A percentile compares a stretch with the other conserved stretches of the same genome.
These are phyloP conservation scores for Amphichorda felina DNA, from an alignment of 2,329 filamentous ascomycete species.

Conservation along the genomic window DNA sequence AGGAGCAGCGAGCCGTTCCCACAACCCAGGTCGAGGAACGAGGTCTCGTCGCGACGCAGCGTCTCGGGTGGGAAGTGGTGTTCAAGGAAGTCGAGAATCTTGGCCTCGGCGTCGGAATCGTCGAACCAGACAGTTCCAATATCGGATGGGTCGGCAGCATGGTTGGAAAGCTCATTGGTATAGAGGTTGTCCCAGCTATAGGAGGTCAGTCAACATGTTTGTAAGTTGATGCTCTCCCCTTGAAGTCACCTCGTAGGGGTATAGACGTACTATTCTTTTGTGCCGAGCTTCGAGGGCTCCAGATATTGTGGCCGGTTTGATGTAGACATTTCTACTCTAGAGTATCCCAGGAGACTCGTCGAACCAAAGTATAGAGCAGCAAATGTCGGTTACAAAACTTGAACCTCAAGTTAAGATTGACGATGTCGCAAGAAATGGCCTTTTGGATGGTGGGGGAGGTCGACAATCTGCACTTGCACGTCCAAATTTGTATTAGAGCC, in stretches of 20 bases:
- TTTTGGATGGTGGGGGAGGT: background rate
- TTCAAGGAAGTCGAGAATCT: conserved; percentile 60
- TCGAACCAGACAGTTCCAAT: conserved; percentile 94
- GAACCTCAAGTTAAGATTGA: background rate
- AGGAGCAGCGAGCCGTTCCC: conserved; percentile 92
- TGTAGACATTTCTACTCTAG: conserved; percentile 1
- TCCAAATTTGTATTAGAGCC: no score
- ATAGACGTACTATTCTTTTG: conserved; percentile 62
- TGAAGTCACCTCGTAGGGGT: conserved; percentile 3
- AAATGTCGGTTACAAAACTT: no score
- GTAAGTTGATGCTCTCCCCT: background rate
- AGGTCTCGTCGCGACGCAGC: conserved; percentile 20
- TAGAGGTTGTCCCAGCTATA: conserved; percentile 68
- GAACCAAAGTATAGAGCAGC: no score
- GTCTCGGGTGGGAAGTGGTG: conserved; percentile 8
- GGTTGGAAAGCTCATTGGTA: conserved; percentile 57
- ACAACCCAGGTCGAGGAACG: conserved; percentile 79
- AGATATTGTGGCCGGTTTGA: conserved; percentile 47
- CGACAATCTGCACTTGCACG: background rate
- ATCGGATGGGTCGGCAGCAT: conserved; percentile 60
- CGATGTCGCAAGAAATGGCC: background rate
- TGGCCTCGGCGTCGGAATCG: conserved; percentile 77
- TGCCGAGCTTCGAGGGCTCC: conserved; percentile 69
- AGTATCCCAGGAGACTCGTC: background rate
- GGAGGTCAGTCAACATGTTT: background rate